Base-by-base conservation (phyloP, 495 filamentous ascomycete genomes). In the Filosporella fistucella region DNA sequence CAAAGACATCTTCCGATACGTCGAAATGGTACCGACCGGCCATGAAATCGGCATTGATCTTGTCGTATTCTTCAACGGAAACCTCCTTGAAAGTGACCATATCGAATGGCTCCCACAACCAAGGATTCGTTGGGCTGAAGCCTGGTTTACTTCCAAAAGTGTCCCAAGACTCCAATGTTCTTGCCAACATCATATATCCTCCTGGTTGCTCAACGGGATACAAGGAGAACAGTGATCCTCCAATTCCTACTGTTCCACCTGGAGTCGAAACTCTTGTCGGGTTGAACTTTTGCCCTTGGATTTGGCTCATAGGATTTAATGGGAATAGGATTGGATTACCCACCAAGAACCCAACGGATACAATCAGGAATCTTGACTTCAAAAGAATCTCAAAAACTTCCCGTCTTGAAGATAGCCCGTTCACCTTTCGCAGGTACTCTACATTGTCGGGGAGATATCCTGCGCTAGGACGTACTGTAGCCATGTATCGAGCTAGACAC, bases 21-120 rank as follows among this genome's bases (percentile, higher is more conserved):
- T 75, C 49, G 48, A 73, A 78, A 36, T 70, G 51, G 41, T 77
- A 81, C 16, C 62, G 48, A 1, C 76, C 77, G 35, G 64, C 61
- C 18, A 68, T 63, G 50, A 71, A 76, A 1, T 64, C 52, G 1
- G 64, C 62, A 10, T 66, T 49, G 10, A 68, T 44, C 8, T 66
- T 48, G 21, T 70, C 63, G 45, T 68, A 72, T 48, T 81, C 18
- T 20, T 38, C 35, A 8, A 21, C 35, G 10, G 16, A 21, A 7
- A 38, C 35, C 2, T 16, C 17, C 10, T 38, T 21, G 17, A 38
- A 38, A 6, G 17, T 16, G 23, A 38, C 23, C 13, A 21, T 16
- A n/a, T 38, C 35, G n/a, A 38, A 38, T 8, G 23, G 5, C 8
- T 38, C 23, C 8, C 20, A 38, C 17, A 38, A 8, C 35, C 35